A percentile compares a stretch with the other conserved stretches of the same genome.
These are phyloP conservation scores for Cichorium intybus DNA, from an alignment of 140 eudicot genomes.

Conservation along the genomic window DNA sequence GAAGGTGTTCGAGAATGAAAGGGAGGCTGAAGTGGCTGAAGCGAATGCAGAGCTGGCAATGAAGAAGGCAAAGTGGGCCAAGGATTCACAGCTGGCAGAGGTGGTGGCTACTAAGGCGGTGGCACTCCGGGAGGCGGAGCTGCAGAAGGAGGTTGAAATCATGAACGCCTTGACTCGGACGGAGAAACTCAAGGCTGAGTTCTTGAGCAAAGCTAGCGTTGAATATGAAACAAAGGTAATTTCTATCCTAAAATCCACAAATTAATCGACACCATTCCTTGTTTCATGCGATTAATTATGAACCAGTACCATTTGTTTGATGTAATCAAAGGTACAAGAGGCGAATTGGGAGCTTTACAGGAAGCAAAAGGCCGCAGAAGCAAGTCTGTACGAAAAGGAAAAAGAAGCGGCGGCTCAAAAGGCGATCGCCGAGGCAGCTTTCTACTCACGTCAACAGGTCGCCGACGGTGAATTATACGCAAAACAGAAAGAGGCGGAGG, in stretches of 20 bases:
- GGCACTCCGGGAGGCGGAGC: constrained; percentile 35
- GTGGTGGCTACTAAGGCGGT: constrained; percentile 39
- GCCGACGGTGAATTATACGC: constrained; percentile 40
- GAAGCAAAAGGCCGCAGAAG: constrained; percentile 40
- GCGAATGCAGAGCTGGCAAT: constrained; percentile 23
- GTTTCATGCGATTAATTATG: too few species aligned
- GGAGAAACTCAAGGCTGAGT: constrained; percentile 39
- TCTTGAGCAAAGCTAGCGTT: constrained; percentile 38
- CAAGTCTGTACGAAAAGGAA: constrained; percentile 23
- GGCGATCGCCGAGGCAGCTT: constrained; percentile 31
- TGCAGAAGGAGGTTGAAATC: constrained; percentile 33
- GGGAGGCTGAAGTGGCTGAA: too few species aligned
- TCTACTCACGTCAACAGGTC: constrained; percentile 33
- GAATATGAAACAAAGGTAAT: constrained; percentile 40
- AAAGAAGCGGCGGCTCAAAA: constrained; percentile 35
- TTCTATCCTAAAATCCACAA: too few species aligned
- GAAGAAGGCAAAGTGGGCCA: constrained; percentile 36
- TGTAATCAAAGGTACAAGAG: constrained; percentile 33
- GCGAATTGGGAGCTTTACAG: constrained; percentile 40
- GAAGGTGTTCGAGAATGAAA: too few species aligned
- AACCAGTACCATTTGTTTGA: too few species aligned
- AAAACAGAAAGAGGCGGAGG: constrained; percentile 44
- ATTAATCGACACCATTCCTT: background rate
- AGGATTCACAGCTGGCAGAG: constrained; percentile 37
- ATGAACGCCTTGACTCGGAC: constrained; percentile 30